A percentile compares a stretch with the other conserved stretches of the same genome.
These are phyloP conservation scores for Mycena belliarum DNA, from an alignment of 768 basidiomycete species.

Conservation along the genomic window DNA sequence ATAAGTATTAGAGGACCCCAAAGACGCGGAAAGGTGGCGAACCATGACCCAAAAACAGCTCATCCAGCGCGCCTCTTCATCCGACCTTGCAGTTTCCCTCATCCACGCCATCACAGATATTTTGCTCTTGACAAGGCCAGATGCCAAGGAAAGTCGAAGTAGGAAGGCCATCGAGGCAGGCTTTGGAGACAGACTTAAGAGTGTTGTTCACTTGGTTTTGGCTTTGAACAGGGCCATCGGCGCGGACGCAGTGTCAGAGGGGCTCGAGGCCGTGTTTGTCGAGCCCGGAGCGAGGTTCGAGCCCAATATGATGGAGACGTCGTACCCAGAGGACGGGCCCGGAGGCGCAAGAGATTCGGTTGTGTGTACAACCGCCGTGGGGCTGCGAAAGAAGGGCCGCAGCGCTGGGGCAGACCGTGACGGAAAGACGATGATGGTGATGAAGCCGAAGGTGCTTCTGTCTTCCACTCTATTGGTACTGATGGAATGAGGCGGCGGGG, in stretches of 20 bases:
- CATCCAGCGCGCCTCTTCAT: not conserved
- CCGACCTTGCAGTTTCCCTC: not conserved
- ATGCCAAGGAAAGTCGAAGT: not conserved
- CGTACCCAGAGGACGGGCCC: not conserved
- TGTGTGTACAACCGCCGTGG: not conserved
- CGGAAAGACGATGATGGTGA: not conserved
- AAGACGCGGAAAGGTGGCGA: slow-evolving; percentile 6
- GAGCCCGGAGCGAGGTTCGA: slow-evolving; percentile 2
- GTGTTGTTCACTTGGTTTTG: not conserved
- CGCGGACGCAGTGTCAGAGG: slow-evolving; percentile 5
- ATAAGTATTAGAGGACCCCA: not conserved
- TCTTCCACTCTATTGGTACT: slow-evolving; percentile 1
- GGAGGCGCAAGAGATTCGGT: not conserved
- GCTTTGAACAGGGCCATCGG: slow-evolving; percentile 15
- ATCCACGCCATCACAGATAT: not conserved
- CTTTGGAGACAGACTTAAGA: slow-evolving; percentile 1
- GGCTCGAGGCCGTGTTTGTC: not conserved
- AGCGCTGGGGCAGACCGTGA: too few species aligned
- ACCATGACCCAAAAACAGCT: slow-evolving; percentile 22
- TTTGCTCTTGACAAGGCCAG: not conserved
- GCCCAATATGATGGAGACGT: slow-evolving; percentile 4
- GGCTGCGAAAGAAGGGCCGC: not conserved
- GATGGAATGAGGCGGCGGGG: not conserved
- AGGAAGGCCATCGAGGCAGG: not conserved
- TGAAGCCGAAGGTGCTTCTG: slow-evolving; percentile 11